Percentiles rank a stretch among this genome's conserved stretches.
These are phyloP conservation scores for Aspergillus awamori DNA, from an alignment of 2,329 filamentous ascomycete species.

Conservation along the genomic window DNA sequence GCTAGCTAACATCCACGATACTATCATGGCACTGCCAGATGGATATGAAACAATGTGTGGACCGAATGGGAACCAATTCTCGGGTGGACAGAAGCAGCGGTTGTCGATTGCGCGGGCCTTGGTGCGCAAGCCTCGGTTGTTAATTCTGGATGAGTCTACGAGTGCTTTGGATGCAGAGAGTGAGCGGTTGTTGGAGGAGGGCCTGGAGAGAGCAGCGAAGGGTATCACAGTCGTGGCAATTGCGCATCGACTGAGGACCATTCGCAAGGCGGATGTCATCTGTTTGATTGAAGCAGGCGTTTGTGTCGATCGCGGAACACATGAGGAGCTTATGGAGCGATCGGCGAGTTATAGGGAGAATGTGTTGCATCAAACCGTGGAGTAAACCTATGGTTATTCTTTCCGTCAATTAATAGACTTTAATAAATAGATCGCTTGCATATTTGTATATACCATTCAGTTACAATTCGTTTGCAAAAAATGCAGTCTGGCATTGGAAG, in stretches of 20 bases:
- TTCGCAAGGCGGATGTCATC: slow-evolving; percentile 75
- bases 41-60: slow-evolving; percentile 66
- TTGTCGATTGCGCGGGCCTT: slow-evolving; percentile 62
- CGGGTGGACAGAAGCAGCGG: slow-evolving; percentile 62
- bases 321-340: slow-evolving; percentile 60
- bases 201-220: slow-evolving; percentile 37
- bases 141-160: slow-evolving; percentile 65
- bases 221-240: slow-evolving; percentile 48
- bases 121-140: slow-evolving; percentile 56
- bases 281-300: slow-evolving; percentile 73
- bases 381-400: neutral
- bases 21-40: slow-evolving; percentile 63
- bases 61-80: slow-evolving; percentile 59
- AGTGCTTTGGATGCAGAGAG: slow-evolving; percentile 61
- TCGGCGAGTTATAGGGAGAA: slow-evolving; percentile 46
- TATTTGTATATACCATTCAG: too few relatives aligned
- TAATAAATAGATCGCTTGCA: too few relatives aligned
- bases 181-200: slow-evolving; percentile 52
- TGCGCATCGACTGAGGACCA: slow-evolving; percentile 47
- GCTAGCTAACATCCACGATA: slow-evolving; percentile 71
- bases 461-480: too few relatives aligned
- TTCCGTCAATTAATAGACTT: too few relatives aligned
- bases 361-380: slow-evolving; percentile 42
- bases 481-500: too few relatives aligned
- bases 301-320: slow-evolving; percentile 64